These are phyloP conservation scores for Leccinum obscurum DNA, from an alignment of 768 basidiomycete species.

Conservation along the genomic window DNA sequence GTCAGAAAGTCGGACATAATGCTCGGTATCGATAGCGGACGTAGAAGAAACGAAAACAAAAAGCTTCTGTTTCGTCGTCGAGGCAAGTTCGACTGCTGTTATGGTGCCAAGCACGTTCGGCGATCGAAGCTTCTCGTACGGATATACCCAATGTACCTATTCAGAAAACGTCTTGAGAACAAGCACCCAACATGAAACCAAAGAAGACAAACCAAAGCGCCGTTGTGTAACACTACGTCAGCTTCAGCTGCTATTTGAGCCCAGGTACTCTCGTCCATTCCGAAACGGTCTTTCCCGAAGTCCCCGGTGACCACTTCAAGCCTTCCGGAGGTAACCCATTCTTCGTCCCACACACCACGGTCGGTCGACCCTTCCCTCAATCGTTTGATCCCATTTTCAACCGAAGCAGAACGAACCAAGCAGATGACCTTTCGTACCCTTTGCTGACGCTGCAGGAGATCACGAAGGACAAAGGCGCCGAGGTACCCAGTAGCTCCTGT, in stretches of 20 bases:
- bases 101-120: slow-evolving; percentile 94
- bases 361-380: slow-evolving; percentile 72
- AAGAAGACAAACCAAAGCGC: slow-evolving; percentile 79
- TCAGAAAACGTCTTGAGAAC: not conserved
- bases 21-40: slow-evolving; percentile 88
- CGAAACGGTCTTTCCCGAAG: slow-evolving; percentile 72
- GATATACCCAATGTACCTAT: slow-evolving; percentile 98
- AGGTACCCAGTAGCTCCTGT: slow-evolving; percentile 98
- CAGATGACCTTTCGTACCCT: slow-evolving; percentile 87
- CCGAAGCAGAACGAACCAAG: slow-evolving; percentile 75
- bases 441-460: slow-evolving; percentile 63
- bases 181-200: not conserved
- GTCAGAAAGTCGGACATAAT: slow-evolving; percentile 88
- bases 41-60: slow-evolving; percentile 95
- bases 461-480: slow-evolving; percentile 86
- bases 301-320: slow-evolving; percentile 87
- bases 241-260: slow-evolving; percentile 62
- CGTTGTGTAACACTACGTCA: slow-evolving; percentile 90
- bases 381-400: slow-evolving; percentile 63
- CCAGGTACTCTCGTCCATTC: slow-evolving; percentile 68
- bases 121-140: slow-evolving; percentile 88
- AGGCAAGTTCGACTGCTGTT: slow-evolving; percentile 77
- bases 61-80: slow-evolving; percentile 69
- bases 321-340: slow-evolving; percentile 67
- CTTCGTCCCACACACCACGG: slow-evolving; percentile 85